phyloP scores from a whole-genome alignment of 2,329 filamentous ascomycete species.

The Calcarisporium arbuscula region DNA sequence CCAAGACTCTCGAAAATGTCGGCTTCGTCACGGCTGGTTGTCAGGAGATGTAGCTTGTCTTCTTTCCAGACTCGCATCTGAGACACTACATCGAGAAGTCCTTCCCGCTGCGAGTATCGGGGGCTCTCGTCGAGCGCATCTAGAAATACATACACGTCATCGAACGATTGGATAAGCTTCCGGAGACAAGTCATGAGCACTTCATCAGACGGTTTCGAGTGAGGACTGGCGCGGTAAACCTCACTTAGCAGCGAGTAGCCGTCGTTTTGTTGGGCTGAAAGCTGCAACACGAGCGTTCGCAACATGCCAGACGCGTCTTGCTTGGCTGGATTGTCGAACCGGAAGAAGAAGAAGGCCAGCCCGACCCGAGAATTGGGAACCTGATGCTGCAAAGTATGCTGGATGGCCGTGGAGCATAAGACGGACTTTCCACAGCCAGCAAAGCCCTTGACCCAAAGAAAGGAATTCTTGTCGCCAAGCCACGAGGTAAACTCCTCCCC shows the following conservation, averaged over 20 bases:
- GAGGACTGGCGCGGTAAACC: too few species aligned
- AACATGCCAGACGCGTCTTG: slow-evolving; percentile 24
- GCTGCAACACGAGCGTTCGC: slow-evolving; percentile 25
- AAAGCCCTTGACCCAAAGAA: slow-evolving; percentile 33
- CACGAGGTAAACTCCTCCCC: slow-evolving; percentile 20
- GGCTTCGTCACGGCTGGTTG: too few species aligned
- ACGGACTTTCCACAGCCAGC: slow-evolving; percentile 35
- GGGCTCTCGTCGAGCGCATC: slow-evolving; percentile 33
- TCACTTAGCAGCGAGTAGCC: too few species aligned
- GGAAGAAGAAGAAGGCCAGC: slow-evolving; percentile 33
- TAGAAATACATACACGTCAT: slow-evolving; percentile 26
- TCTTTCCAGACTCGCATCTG: too few species aligned
- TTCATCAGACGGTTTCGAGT: too few species aligned
- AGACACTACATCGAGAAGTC: slow-evolving; percentile 22
- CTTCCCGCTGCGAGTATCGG: slow-evolving; percentile 14
- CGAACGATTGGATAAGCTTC: slow-evolving; percentile 18
- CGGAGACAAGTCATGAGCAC: slow-evolving; percentile 13
- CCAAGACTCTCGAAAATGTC: too few species aligned
- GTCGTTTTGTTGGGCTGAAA: too few species aligned
- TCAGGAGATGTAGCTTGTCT: too few species aligned
- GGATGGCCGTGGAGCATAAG: slow-evolving; percentile 28
- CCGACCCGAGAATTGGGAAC: slow-evolving; percentile 16
- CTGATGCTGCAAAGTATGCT: slow-evolving; percentile 16
- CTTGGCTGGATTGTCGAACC: slow-evolving; percentile 28
- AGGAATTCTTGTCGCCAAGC: slow-evolving; percentile 19